Evolutionary conservation across 306 rosid genomes (phyloP).

Genomic region (Cucurbita moschata): DNA sequence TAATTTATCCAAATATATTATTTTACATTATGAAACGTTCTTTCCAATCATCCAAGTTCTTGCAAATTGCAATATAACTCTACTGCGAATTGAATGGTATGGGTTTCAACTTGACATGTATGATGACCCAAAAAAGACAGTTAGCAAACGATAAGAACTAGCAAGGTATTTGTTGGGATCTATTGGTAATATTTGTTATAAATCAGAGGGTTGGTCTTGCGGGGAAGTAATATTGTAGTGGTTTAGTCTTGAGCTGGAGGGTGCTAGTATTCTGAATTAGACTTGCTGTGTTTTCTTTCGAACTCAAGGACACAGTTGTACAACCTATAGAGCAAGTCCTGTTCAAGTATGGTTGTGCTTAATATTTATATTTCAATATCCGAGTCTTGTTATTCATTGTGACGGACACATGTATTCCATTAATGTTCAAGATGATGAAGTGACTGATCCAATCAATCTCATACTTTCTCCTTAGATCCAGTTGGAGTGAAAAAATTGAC

Average conservation of each 20-base stretch:
- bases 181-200: not conserved
- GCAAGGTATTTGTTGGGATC: not conserved
- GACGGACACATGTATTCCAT: slow-evolving; percentile 6
- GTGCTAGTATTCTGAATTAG: not conserved
- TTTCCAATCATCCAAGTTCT: too few species aligned
- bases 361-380: not conserved
- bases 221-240: not conserved
- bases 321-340: too few species aligned
- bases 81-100: not conserved
- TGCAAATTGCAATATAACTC: not conserved
- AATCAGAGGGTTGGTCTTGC: not conserved
- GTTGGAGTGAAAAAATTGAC: slow-evolving; percentile 14
- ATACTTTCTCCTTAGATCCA: slow-evolving; percentile 9
- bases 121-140: not conserved
- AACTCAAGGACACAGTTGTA: too few species aligned
- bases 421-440: slow-evolving; percentile 9
- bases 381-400: not conserved
- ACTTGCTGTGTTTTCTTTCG: not conserved
- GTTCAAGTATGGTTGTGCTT: too few species aligned
- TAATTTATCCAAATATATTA: too few species aligned
- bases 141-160: not conserved
- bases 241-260: not conserved
- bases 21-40: too few species aligned
- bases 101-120: not conserved
- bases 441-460: slow-evolving; percentile 4